A percentile compares a stretch with the other conserved stretches of the same genome.
Evolutionary conservation across 2,329 filamentous ascomycete species (phyloP).

Genomic region (Teratosphaeria pseudoeucalypti): DNA sequence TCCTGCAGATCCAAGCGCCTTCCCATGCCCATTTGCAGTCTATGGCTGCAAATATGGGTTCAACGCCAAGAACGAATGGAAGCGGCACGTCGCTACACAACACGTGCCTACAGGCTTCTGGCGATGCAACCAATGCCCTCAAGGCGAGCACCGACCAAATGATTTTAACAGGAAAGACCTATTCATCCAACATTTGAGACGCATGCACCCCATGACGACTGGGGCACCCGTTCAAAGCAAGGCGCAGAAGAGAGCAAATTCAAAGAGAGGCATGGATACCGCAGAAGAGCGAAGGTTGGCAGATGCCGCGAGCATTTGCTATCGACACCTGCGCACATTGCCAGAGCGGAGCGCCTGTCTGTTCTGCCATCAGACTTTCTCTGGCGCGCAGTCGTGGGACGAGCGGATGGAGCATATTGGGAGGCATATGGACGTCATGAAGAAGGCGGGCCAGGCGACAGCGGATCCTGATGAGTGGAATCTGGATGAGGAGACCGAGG

Average conservation of each 20-base stretch:
- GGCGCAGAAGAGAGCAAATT: conserved; percentile 31
- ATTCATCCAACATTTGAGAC: conserved; percentile 75
- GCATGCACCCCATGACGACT: conserved; percentile 55
- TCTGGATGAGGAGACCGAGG: conserved; percentile 22
- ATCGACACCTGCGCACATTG: conserved; percentile 48
- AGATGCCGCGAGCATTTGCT: conserved; percentile 51
- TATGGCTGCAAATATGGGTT: conserved; percentile 69
- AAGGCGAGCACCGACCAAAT: conserved; percentile 31
- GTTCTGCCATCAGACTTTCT: conserved; percentile 55
- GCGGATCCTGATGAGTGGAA: conserved; percentile 26
- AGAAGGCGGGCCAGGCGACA: conserved; percentile 17
- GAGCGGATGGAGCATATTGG: conserved; percentile 80
- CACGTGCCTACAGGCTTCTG: conserved; percentile 68
- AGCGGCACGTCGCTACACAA: conserved; percentile 72
- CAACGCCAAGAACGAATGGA: conserved; percentile 87
- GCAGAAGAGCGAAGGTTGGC: conserved; percentile 18
- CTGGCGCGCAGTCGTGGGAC: conserved; percentile 60
- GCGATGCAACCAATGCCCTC: conserved; percentile 57
- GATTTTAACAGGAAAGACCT: conserved; percentile 89
- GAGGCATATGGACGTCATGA: conserved; percentile 60
- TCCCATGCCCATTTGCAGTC: conserved; percentile 66
- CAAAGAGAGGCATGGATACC: conserved; percentile 4
- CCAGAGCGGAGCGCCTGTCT: conserved; percentile 55
- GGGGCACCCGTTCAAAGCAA: neutral
- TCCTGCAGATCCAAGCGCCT: conserved; percentile 30